These are phyloP conservation scores for Rosa rugosa DNA, from an alignment of 306 rosid species.

Conservation along the genomic window DNA sequence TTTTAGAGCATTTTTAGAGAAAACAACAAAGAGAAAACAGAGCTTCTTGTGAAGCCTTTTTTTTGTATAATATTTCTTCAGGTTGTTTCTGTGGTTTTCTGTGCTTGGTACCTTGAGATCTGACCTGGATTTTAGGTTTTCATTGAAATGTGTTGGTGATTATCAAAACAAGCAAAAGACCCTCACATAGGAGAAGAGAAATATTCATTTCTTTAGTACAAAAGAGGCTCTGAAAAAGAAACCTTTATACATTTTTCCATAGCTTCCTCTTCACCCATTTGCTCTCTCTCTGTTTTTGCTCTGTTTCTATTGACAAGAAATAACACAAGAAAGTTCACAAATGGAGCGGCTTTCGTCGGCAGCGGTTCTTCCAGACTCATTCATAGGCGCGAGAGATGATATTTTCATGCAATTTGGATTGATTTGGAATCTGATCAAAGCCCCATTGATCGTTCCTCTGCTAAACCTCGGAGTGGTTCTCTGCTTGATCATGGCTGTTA, in stretches of 20 bases:
- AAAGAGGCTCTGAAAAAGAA: too few species aligned
- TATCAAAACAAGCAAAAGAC: slow-evolving; percentile 50
- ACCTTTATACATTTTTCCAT: background rate
- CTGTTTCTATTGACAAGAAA: slow-evolving; percentile 12
- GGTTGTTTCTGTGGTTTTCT: slow-evolving; percentile 14
- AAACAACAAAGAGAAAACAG: background rate
- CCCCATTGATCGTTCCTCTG: slow-evolving; percentile 67
- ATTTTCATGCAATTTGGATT: slow-evolving; percentile 43
- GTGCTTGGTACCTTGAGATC: slow-evolving; percentile 38
- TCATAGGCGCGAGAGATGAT: slow-evolving; percentile 50
- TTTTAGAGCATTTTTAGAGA: background rate
- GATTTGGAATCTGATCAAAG: slow-evolving; percentile 58
- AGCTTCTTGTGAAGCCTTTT: slow-evolving; percentile 3
- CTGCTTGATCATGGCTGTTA: slow-evolving; percentile 65
- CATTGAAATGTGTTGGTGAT: slow-evolving; percentile 23
- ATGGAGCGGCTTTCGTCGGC: slow-evolving; percentile 61
- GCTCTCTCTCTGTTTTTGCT: slow-evolving; percentile 11
- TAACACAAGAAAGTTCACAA: background rate
- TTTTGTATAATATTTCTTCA: slow-evolving; percentile 10
- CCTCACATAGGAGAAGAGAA: slow-evolving; percentile 12
- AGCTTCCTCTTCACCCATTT: background rate
- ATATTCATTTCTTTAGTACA: slow-evolving; percentile 14
- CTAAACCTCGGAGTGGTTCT: slow-evolving; percentile 47
- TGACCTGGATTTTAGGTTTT: slow-evolving; percentile 30
- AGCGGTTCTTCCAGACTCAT: slow-evolving; percentile 44